Base-by-base conservation (phyloP, 164 flowering plant genomes). In the grape (Vitis vinifera) region DNA sequence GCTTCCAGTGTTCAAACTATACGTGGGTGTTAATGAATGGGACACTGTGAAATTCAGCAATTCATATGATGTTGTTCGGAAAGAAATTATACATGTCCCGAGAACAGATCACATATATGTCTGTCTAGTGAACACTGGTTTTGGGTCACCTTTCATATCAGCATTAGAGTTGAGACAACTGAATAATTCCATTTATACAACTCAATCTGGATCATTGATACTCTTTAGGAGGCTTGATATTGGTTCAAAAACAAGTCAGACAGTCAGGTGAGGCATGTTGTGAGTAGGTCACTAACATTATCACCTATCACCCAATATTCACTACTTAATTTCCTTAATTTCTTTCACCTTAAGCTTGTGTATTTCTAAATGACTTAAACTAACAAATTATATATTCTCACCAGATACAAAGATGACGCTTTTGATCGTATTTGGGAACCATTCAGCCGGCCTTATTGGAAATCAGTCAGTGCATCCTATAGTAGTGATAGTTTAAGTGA, bases 71-170 rank as follows among this genome's bases (percentile, higher is more conserved):
- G 4, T 11, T 4, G 6, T 29, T 0, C 23, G 0, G n/a, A 15
- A 17, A 19, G 87, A 83, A 66, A 78, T 83, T 10, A 71, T 83
- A 6, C 75, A 76, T 56, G 58, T 64, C 0, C 63, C 70, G 3
- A 13, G 73, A 6, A 49, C 72, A 9, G 57, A 70, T 30, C 55
- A 55, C 14, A 57, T 78, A 8, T 14, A 77, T 23, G 74, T 86
- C 1, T 86, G 89, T 62, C 71, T 83, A 0, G 80, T 83, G 4
- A 83, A 80, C 17, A 83, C 70, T 1, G 84, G 84, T 0, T 4
- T 4, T 1, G 79, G 79, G 14, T 82, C 77, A 16, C 89, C 89
- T 55, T 83, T 86, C 51, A 80, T 86, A 17, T 81, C 85, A 8
- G 71, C 55, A 27, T 53, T 86, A 13, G 84, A 76, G 62, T 10